Evolutionary conservation across 2,329 filamentous ascomycete genomes (phyloP).

Genomic region (Pleomassaria siparia): DNA sequence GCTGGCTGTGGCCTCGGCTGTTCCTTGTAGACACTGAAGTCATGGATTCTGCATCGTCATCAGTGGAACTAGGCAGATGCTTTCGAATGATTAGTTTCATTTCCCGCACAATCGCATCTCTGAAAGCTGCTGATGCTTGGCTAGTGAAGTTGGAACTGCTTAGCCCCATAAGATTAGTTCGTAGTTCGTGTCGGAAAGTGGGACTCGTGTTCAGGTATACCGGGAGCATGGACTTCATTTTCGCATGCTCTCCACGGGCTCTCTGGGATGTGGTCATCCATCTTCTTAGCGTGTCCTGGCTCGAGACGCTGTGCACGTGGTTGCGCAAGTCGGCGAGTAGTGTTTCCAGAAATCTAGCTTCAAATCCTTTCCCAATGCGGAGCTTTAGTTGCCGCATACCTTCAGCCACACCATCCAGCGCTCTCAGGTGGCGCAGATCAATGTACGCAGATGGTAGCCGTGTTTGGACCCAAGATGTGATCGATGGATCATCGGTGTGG

Average conservation of each 20-base stretch:
- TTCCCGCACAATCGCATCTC: conserved; percentile 81
- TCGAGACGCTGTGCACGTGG: conserved; percentile 75
- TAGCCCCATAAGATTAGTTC: conserved; percentile 74
- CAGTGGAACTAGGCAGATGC: conserved; percentile 86
- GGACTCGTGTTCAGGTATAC: conserved; percentile 76
- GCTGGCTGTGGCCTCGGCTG: conserved; percentile 66
- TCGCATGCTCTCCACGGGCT: conserved; percentile 65
- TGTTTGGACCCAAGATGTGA: conserved; percentile 36
- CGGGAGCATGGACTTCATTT: conserved; percentile 70
- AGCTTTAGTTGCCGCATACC: conserved; percentile 76
- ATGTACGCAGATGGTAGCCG: conserved; percentile 50
- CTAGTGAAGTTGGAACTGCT: conserved; percentile 78
- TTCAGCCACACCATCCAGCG: conserved; percentile 75
- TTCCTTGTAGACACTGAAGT: conserved; percentile 80
- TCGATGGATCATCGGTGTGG: conserved; percentile 39
- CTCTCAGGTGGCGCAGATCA: conserved; percentile 75
- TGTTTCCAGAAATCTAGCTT: conserved; percentile 74
- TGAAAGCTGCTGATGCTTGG: conserved; percentile 78
- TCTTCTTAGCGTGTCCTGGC: conserved; percentile 73
- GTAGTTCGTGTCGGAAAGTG: conserved; percentile 68
- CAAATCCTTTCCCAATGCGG: conserved; percentile 84
- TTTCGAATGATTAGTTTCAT: conserved; percentile 81
- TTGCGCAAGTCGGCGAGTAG: conserved; percentile 76
- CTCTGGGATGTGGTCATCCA: conserved; percentile 80
- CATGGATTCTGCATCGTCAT: conserved; percentile 90